Conservation (phyloP, 179 eudicot genomes). For the Corrigiola litoralis region DNA sequence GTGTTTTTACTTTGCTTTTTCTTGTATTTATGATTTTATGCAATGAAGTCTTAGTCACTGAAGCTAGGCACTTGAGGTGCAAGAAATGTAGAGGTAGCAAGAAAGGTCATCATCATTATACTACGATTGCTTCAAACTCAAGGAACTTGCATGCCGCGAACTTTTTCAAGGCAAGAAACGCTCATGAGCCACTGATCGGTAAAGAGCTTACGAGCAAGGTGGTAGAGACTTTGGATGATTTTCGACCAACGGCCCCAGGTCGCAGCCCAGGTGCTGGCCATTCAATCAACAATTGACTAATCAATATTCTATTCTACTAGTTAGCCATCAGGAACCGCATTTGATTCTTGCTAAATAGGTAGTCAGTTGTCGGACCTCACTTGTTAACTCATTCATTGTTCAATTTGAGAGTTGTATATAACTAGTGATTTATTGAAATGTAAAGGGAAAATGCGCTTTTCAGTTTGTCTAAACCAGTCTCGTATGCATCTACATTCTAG, state of each 20-base stretch:
- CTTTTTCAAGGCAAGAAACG: neutral
- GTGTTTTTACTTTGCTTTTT: neutral
- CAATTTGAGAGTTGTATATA: too few relatives aligned
- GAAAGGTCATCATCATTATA: neutral
- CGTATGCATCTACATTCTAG: too few relatives aligned
- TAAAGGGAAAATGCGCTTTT: too few relatives aligned
- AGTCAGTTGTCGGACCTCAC: too few relatives aligned
- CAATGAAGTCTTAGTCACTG: constrained; percentile 2
- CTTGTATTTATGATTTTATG: constrained; percentile 14
- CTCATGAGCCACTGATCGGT: neutral
- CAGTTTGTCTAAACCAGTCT: too few relatives aligned
- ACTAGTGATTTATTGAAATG: too few relatives aligned
- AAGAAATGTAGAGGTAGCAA: constrained; percentile 6
- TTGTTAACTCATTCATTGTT: too few relatives aligned
- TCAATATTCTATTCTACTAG: too few relatives aligned
- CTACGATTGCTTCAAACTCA: constrained; percentile 14
- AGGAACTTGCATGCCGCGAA: neutral
- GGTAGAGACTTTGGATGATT: constrained; percentile 12
- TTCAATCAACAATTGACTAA: neutral
- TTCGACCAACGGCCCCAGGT: constrained; percentile 26
- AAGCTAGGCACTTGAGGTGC: constrained; percentile 20
- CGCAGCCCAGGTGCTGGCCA: constrained; percentile 37
- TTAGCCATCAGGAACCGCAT: neutral
- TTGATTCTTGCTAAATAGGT: neutral
- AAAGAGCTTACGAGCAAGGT: neutral